These are phyloP conservation scores for Phytophthora sansomeana DNA, from an alignment of 352 stramenopile genomes.

Conservation along the genomic window DNA sequence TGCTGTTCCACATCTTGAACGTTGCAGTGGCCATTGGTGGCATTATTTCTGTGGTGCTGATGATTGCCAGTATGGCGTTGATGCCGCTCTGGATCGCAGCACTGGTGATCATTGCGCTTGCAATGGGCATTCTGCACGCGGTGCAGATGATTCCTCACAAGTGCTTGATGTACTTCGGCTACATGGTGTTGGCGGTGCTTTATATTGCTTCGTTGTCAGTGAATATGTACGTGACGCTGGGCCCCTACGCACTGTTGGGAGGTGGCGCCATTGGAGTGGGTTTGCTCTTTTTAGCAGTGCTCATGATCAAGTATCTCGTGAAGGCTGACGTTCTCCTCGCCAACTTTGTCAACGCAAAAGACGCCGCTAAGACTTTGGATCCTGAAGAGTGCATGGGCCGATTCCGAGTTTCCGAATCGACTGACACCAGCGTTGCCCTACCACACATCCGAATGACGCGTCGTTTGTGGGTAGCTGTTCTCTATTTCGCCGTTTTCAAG, in stretches of 20 bases:
- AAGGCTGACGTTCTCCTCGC: constrained; percentile 14
- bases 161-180: constrained; percentile 8
- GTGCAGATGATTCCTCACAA: constrained; percentile 1
- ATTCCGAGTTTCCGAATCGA: constrained; percentile 15
- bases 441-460: constrained; percentile 14
- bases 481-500: constrained; percentile 15
- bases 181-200: constrained; percentile 5
- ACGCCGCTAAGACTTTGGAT: background rate
- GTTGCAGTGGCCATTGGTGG: constrained; percentile 11
- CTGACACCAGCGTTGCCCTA: constrained; percentile 8
- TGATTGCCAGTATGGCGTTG: constrained; percentile 20
- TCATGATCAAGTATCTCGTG: constrained; percentile 9
- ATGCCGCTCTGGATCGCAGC: constrained; percentile 20
- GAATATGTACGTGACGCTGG: constrained; percentile 9
- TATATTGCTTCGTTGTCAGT: constrained; percentile 15
- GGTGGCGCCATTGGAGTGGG: constrained; percentile 7
- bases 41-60: constrained; percentile 5
- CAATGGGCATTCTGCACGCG: background rate
- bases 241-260: constrained; percentile 7
- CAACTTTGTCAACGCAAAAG: constrained; percentile 5
- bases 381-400: constrained; percentile 9
- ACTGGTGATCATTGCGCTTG: constrained; percentile 1
- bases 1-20: constrained; percentile 30
- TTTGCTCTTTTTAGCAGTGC: constrained; percentile 8
- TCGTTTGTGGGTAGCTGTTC: constrained; percentile 1